Base-by-base conservation (phyloP, 2,329 filamentous ascomycete genomes). In the Tolypocladium paradoxum region DNA sequence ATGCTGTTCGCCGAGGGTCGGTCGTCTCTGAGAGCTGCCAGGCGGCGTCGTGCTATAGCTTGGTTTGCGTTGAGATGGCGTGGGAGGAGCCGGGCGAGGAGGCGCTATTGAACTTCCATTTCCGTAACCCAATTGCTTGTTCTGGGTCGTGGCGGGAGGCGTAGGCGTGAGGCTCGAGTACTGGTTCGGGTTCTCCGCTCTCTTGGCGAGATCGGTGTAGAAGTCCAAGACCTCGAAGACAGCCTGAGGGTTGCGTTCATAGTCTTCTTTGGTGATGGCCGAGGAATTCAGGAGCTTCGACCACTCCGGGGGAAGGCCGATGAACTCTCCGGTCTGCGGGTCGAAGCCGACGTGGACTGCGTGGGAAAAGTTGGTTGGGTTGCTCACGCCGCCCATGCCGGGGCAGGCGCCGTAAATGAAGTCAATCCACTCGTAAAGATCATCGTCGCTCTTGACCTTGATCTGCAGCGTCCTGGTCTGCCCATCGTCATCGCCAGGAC, bases 351-450 rank as follows among this genome's bases (percentile, higher is more conserved):
- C 93, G 68, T 99, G 93, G 27, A 99, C 91, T 48, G 91, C 87
- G 68, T 99, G 93, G 27, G 88, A 90, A 74, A 99, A 99, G 74
- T 97, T 96, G 59, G 93, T 97, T 6, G 93, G 93, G 70, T 97
- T 96, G 73, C 92, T 96, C 53, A 99, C 93, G 61, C 93, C 93
- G 56, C 93, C 91, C 90, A 97, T 96, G 57, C 90, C 92, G 20
- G 93, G 93, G 69, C 92, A 97, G 58, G 92, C 87, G 62, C 92
- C 90, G 68, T 97, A 97, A 60, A 99, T 95, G 68, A 91, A 89
- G 70, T 99, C 93, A 64, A 97, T 96, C 93, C 93, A 99, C 64
- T 95, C 90, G 70, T 99, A 99, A 52, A 99, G 83, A 61, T 99
- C 93, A 65, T 96, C 92, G 64, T 99, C 93, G 53, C 85, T 87